Evolutionary conservation across 2,329 filamentous ascomycete species (phyloP), one percentile per base, ranked within the genome.

Genomic region (Berkeleyomyces basicola): DNA sequence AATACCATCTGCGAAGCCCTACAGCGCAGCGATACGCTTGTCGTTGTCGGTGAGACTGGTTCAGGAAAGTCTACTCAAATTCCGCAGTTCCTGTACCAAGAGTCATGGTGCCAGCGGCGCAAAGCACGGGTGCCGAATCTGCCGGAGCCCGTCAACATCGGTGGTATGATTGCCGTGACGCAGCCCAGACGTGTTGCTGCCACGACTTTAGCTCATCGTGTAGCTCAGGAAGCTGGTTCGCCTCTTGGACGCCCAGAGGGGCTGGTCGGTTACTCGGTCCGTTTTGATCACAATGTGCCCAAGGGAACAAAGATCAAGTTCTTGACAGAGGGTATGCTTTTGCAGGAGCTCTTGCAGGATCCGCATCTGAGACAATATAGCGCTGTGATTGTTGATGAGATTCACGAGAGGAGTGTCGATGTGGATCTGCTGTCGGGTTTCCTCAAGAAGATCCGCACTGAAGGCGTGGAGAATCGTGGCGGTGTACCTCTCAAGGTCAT

Each of bases 61-160:
- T 95, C 89, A 11, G 93, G 93, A 71, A 99, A 99, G 75, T 95
- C 88, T 76, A 99, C 93, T 0, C 93, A 99, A 73, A 85, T 96
- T 0, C 92, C 93, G 0, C 93, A 97, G 70, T 96, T 96, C 66
- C 76, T 99, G 6, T 82, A 86, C 55, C 73, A 76, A 36, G 88
- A 96, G 69, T 74, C 82, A 5, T 97, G 91, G 90, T 96, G 90
- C 71, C 78, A 76, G 61, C 80, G 78, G 43, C 78, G 78, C 63
- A 82, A 73, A 63, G 78, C 83, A 14, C 31, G n/a, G 7, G 49
- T 59, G 2, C 40, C 61, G 31, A 61, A 37, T 23, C n/a, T 59
- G 46, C 5, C 53, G 4, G 65, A 69, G 16, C 77, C 80, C 1
- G 72, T 79, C 1, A 74, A 72, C 9, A 82, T 90, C 1, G 87